Evolutionary conservation across 345 rosid genomes (phyloP).

Genomic region (Eucalyptus virginea): DNA sequence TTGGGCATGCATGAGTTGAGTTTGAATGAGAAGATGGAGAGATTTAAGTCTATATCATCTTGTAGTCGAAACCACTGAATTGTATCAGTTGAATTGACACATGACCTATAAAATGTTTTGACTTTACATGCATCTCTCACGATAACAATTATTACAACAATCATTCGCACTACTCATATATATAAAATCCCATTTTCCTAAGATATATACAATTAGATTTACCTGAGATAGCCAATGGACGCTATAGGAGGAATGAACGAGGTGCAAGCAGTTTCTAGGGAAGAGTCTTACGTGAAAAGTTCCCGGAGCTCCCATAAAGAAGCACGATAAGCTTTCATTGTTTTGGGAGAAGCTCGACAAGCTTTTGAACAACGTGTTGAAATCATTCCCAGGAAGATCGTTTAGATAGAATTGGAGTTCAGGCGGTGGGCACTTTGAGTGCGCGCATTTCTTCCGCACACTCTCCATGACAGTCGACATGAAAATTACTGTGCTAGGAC

Average conservation of each 20-base stretch:
- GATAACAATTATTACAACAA: neutral
- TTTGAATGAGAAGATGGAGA: neutral
- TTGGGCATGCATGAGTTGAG: neutral
- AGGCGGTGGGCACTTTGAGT: neutral
- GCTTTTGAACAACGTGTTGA: slow-evolving; percentile 6
- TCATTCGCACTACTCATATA: neutral
- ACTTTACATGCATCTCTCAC: neutral
- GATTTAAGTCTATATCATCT: neutral
- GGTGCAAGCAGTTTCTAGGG: neutral
- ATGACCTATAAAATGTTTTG: neutral
- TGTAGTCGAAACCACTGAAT: neutral
- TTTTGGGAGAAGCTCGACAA: neutral
- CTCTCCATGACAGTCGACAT: neutral
- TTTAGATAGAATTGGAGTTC: slow-evolving; percentile 2
- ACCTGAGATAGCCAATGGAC: slow-evolving; percentile 20
- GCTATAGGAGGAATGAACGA: slow-evolving; percentile 7
- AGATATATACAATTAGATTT: neutral
- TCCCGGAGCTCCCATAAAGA: slow-evolving; percentile 9
- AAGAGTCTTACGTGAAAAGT: slow-evolving; percentile 7
- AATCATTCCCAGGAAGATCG: slow-evolving; percentile 14
- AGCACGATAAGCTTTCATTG: neutral
- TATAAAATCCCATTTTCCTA: neutral
- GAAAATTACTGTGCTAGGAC: neutral
- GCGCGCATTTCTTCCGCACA: neutral
- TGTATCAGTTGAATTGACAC: neutral